A percentile compares a stretch with the other conserved stretches of the same genome.
phyloP scores from a whole-genome alignment of 768 basidiomycete species.

The Piloderma croceum region DNA sequence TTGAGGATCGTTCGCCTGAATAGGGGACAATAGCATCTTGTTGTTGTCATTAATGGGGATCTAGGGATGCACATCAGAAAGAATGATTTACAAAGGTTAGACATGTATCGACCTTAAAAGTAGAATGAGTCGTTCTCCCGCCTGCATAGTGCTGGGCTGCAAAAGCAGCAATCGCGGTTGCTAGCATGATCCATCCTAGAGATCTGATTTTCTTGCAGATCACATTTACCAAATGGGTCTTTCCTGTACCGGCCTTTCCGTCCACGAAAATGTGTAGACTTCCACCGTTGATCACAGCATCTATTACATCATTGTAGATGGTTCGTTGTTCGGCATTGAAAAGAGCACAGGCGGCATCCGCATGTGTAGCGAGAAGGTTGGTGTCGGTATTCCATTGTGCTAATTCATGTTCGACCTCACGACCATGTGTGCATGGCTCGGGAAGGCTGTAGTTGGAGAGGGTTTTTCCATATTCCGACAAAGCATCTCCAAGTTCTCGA shows the following conservation, averaged over 20 bases:
- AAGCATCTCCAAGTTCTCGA: too few relatives aligned
- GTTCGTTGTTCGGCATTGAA: too few relatives aligned
- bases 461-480: too few relatives aligned
- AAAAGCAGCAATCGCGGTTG: conserved; percentile 35
- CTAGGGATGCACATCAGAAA: conserved; percentile 12
- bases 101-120: conserved; percentile 34
- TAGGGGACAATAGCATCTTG: conserved; percentile 25
- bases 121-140: conserved; percentile 33
- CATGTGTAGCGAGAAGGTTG: too few relatives aligned
- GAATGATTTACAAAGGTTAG: background rate
- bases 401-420: conserved; percentile 24
- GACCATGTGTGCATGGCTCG: conserved; percentile 17
- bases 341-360: too few relatives aligned
- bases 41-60: conserved; percentile 30
- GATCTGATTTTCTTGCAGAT: conserved; percentile 28
- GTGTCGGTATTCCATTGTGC: conserved; percentile 19
- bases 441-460: conserved; percentile 27
- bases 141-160: conserved; percentile 34
- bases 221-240: conserved; percentile 32
- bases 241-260: conserved; percentile 37
- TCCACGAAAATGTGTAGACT: conserved; percentile 28
- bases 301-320: too few relatives aligned
- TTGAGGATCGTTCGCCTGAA: conserved; percentile 20
- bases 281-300: conserved; percentile 7
- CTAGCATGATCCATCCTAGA: conserved; percentile 24